Conservation (phyloP, 805 yeast genomes). For the Cyberlindnera amylophila region DNA sequence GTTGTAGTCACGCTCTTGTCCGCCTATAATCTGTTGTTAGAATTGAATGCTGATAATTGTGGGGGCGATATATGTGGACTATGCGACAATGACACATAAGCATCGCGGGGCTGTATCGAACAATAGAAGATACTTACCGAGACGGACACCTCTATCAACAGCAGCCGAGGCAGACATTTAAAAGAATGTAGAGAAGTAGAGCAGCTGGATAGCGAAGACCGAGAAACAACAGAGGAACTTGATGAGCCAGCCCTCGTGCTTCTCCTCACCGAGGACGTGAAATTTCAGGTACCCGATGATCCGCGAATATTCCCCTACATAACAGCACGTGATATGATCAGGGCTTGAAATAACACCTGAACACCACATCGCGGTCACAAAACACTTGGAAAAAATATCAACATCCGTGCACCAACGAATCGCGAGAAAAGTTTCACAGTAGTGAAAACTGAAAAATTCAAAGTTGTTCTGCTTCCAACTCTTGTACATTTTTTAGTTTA, state of each 20-base stretch:
- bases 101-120: constrained; percentile 1
- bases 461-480: not conserved
- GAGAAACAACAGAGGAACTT: not conserved
- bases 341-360: constrained; percentile 4
- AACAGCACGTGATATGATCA: not conserved
- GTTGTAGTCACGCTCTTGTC: constrained; percentile 52
- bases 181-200: not conserved
- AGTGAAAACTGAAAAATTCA: constrained; percentile 12
- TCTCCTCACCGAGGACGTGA: not conserved
- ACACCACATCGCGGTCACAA: constrained; percentile 1
- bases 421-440: too few species aligned
- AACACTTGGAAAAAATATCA: too few species aligned
- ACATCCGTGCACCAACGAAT: not conserved
- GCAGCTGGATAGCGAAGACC: too few species aligned
- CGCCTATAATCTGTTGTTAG: constrained; percentile 6
- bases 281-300: not conserved
- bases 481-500: not conserved
- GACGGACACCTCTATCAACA: constrained; percentile 14
- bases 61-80: too few species aligned
- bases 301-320: not conserved
- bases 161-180: constrained; percentile 9
- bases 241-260: not conserved
- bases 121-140: constrained; percentile 10
- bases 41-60: too few species aligned
- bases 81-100: not conserved